phyloP scores from a whole-genome alignment of 2,329 filamentous ascomycete genomes.

The Clonostachys sp. region DNA sequence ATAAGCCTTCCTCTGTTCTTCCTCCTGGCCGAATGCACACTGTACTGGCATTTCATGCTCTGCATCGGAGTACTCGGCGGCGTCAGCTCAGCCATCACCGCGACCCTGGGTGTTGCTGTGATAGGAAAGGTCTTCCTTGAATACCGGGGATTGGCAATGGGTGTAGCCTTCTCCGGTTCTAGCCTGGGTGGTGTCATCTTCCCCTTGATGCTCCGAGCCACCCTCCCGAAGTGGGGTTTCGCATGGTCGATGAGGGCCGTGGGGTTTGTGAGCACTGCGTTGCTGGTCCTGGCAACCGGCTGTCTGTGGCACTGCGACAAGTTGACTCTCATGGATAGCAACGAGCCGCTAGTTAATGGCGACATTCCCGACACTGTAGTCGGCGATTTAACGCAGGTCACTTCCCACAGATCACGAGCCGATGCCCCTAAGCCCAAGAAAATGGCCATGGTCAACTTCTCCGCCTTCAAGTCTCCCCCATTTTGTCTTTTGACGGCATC shows the following conservation, averaged over 20 bases:
- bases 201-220: constrained; percentile 22
- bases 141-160: neutral
- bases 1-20: constrained; percentile 33
- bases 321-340: constrained; percentile 4
- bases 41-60: constrained; percentile 44
- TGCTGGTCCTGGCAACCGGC: constrained; percentile 15
- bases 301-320: constrained; percentile 26
- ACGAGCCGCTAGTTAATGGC: neutral
- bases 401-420: too few relatives aligned
- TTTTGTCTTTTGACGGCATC: constrained; percentile 33
- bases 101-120: constrained; percentile 21
- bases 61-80: constrained; percentile 35
- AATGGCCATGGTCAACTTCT: constrained; percentile 22
- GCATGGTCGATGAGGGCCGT: constrained; percentile 24
- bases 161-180: neutral
- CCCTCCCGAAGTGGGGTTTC: constrained; percentile 21
- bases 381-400: too few relatives aligned
- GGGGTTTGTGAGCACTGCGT: constrained; percentile 17
- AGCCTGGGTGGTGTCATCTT: constrained; percentile 20
- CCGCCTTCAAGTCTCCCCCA: constrained; percentile 30
- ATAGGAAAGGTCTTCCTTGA: constrained; percentile 15
- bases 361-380: neutral
- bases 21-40: constrained; percentile 36
- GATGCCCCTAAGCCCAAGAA: too few relatives aligned
- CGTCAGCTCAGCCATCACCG: constrained; percentile 29